Conservation (phyloP, 352 stramenopile species). For the Phytophthora lateralis region DNA sequence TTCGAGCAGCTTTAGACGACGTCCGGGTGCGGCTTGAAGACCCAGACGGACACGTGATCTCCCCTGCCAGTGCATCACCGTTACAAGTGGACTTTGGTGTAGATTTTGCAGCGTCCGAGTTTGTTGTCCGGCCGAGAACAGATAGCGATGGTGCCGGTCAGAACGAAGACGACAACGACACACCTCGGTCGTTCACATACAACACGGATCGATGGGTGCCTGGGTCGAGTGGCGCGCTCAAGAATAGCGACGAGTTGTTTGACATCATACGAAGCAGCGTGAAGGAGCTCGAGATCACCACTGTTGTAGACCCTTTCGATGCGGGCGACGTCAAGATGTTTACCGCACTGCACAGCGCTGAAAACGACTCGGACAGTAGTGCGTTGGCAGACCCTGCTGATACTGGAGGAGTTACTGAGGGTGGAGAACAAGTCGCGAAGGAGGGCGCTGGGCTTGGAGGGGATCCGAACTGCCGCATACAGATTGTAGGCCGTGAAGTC, state of each 20-base stretch:
- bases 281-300: constrained; percentile 55
- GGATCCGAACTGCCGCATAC: constrained; percentile 51
- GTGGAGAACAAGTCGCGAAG: constrained; percentile 3
- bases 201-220: constrained; percentile 73
- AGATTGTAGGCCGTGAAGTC: constrained; percentile 50
- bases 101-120: constrained; percentile 68
- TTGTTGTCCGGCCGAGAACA: constrained; percentile 30
- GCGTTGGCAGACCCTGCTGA: constrained; percentile 10
- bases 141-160: constrained; percentile 1
- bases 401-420: background rate
- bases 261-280: constrained; percentile 59
- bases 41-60: constrained; percentile 24
- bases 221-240: constrained; percentile 46
- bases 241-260: constrained; percentile 69
- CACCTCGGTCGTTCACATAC: constrained; percentile 46
- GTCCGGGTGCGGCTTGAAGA: constrained; percentile 40
- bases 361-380: constrained; percentile 42
- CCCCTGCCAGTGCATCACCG: constrained; percentile 41
- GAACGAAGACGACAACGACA: constrained; percentile 19
- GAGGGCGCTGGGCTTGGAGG: constrained; percentile 33
- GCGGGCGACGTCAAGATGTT: constrained; percentile 59
- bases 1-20: constrained; percentile 58
- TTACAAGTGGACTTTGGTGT: constrained; percentile 62
- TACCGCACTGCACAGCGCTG: constrained; percentile 41
- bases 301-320: constrained; percentile 72